Evolutionary conservation across 805 yeast genomes (phyloP), one percentile per base, ranked within the genome.

Genomic region (Cyberlindnera xylosilytica): DNA sequence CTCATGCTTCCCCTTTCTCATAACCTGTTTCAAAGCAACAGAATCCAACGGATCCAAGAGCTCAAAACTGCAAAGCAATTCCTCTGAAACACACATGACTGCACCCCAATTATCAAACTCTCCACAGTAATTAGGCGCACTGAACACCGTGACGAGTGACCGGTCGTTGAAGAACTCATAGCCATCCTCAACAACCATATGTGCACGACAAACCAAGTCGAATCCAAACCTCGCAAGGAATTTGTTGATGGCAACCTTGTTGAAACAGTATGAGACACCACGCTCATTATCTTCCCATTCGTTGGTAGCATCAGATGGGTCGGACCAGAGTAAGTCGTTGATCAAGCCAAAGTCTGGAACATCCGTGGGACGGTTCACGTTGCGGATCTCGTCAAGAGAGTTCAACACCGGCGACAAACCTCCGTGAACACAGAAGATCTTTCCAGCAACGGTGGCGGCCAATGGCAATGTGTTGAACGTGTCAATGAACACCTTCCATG

Each of bases 311-410:
- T 82, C 86, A 49, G 78, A 82, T 0, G 95, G 95, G 54, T 86
- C 99, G 3, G 89, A 79, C 99, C 99, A 91, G 24, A 91, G 68
- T 44, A 91, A 65, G 61, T 91, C 99, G 64, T 97, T 91, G 96
- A 91, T 91, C 5, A 95, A 88, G 4, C 99, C 99, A 60, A 89
- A 97, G 60, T 91, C 97, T 0, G 99, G 99, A 9, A 91, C 97
- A 62, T 91, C 99, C 61, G 90, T 96, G 52, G 88, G 89, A 46
- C 99, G 71, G 62, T 91, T 97, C 15, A 91, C 78, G 17, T 77
- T 66, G 33, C 93, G 69, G 38, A 91, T 88, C 61, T 89, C 93
- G 58, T 89, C 89, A 20, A 91, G 71, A 0, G 78, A 70, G 34
- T 78, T 78, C 11, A 89, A 75, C 34, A 84, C 86, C 3, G 99